Conservation (phyloP, 2,329 filamentous ascomycete genomes). For the Cladophialophora exuberans region DNA sequence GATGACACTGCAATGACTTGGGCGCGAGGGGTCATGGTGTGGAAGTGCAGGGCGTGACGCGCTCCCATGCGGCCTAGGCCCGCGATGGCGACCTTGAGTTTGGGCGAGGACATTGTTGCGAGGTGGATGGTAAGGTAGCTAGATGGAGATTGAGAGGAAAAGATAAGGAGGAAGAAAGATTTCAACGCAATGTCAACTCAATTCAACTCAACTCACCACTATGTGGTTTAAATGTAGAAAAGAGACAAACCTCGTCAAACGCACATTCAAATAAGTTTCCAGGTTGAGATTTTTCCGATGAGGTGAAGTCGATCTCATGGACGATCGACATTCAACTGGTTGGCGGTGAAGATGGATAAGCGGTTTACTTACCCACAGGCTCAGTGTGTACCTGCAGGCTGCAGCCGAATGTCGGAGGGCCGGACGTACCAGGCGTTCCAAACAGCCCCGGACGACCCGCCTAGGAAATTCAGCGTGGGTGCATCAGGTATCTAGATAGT, state of each 20-base stretch:
- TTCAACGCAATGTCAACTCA: not conserved
- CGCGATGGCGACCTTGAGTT: slow-evolving; percentile 51
- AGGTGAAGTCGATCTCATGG: not conserved
- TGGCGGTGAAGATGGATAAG: too few species aligned
- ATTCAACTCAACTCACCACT: not conserved
- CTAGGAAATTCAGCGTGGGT: too few species aligned
- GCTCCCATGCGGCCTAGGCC: slow-evolving; percentile 56
- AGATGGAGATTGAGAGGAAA: not conserved
- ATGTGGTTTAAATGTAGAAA: not conserved
- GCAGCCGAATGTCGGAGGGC: too few species aligned
- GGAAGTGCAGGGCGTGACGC: slow-evolving; percentile 54
- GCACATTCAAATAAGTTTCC: not conserved
- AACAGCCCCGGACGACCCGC: too few species aligned
- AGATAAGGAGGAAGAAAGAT: not conserved
- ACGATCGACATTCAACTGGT: too few species aligned
- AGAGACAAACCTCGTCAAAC: not conserved
- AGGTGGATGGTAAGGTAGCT: not conserved
- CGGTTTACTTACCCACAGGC: too few species aligned
- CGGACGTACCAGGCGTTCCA: too few species aligned
- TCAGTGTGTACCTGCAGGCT: too few species aligned
- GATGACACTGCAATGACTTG: slow-evolving; percentile 55
- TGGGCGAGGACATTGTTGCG: slow-evolving; percentile 31
- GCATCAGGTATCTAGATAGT: too few species aligned
- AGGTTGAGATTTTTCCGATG: too few species aligned
- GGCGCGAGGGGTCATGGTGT: slow-evolving; percentile 52